These are phyloP conservation scores for Acanthamoeba castellanii DNA, from an alignment of 208 protist species.

Conservation along the genomic window DNA sequence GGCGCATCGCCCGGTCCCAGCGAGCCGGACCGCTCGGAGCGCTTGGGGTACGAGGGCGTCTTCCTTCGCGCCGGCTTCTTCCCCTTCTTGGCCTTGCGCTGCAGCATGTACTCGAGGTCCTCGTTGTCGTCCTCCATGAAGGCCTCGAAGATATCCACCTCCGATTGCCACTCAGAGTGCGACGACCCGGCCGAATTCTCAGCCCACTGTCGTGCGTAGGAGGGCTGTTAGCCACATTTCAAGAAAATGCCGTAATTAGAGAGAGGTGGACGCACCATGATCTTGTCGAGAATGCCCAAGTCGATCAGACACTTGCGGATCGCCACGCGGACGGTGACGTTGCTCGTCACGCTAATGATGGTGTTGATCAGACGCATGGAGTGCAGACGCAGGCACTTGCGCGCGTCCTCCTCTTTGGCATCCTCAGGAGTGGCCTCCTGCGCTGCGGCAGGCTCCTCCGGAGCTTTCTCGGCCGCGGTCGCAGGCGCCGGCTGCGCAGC, in stretches of 20 bases:
- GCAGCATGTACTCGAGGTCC: constrained; percentile 51
- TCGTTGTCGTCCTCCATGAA: constrained; percentile 72
- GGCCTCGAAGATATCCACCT: constrained; percentile 48
- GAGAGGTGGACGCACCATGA: background rate
- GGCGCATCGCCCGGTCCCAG: background rate
- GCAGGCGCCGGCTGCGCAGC: background rate
- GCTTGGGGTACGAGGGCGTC: constrained; percentile 56
- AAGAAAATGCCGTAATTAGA: background rate
- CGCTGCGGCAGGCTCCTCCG: background rate
- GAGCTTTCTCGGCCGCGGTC: background rate
- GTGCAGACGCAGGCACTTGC: constrained; percentile 2
- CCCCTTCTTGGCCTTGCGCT: constrained; percentile 9
- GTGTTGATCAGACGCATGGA: constrained; percentile 48
- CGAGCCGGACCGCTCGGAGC: constrained; percentile 18
- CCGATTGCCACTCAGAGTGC: constrained; percentile 2
- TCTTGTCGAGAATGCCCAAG: constrained; percentile 57
- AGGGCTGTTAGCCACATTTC: background rate
- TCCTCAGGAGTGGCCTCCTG: background rate
- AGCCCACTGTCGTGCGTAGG: background rate
- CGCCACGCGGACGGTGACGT: constrained; percentile 21
- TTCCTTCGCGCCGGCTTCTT: constrained; percentile 13
- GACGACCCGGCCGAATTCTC: background rate
- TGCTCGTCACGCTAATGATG: constrained; percentile 42
- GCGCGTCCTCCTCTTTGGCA: constrained; percentile 1
- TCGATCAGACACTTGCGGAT: constrained; percentile 64